Evolutionary conservation across 202 grass and related monocot species (phyloP).

Genomic region (Alloteropsis angusta): DNA sequence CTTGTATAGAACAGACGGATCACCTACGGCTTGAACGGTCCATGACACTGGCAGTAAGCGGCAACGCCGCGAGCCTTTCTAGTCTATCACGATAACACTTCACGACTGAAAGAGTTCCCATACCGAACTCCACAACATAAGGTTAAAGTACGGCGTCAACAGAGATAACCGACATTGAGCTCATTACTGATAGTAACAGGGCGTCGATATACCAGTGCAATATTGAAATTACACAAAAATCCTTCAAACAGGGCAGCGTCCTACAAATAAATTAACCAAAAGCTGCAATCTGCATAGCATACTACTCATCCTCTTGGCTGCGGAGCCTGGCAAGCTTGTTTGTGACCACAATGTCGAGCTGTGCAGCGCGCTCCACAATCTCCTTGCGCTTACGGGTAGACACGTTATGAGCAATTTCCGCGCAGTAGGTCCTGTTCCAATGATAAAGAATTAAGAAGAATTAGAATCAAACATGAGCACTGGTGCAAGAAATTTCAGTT

Average conservation of each 20-base stretch:
- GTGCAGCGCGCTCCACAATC: slow-evolving; percentile 63
- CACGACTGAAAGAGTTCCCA: neutral
- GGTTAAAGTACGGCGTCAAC: neutral
- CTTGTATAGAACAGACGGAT: too few species aligned
- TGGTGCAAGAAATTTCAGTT: too few species aligned
- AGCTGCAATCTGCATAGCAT: neutral
- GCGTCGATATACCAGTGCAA: neutral
- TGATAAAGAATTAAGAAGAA: neutral
- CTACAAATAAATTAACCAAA: neutral
- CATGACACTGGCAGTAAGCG: too few species aligned
- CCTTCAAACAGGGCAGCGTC: neutral
- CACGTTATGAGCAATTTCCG: slow-evolving; percentile 62
- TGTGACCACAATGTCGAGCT: slow-evolving; percentile 73
- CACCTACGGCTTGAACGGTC: too few species aligned
- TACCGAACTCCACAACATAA: neutral
- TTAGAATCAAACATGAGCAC: neutral
- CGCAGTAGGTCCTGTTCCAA: slow-evolving; percentile 58
- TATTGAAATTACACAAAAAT: neutral
- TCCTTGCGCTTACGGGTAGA: slow-evolving; percentile 73
- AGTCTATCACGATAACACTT: too few species aligned
- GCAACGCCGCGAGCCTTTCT: too few species aligned
- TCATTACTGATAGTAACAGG: neutral
- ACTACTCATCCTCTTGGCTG: slow-evolving; percentile 64
- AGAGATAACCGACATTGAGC: neutral
- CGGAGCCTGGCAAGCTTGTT: slow-evolving; percentile 72